phyloP scores from a whole-genome alignment of 352 stramenopile genomes.

The Thalassiosira delicatula region DNA sequence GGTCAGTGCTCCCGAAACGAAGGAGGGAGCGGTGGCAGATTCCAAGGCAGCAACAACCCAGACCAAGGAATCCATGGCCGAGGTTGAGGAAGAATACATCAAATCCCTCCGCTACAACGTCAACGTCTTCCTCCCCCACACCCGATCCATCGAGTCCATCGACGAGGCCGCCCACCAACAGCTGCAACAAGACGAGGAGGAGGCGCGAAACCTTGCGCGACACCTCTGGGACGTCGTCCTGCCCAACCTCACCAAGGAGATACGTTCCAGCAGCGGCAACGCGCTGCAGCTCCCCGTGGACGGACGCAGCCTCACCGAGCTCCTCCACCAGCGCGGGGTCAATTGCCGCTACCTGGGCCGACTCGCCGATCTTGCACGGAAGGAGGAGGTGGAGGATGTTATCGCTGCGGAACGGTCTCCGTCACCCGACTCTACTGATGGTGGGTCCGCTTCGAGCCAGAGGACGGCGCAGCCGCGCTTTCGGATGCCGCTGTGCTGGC shows the following conservation, averaged over 20 bases:
- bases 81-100: conserved; percentile 76
- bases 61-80: conserved; percentile 47
- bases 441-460: conserved; percentile 35
- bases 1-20: conserved; percentile 10
- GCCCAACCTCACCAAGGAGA: conserved; percentile 71
- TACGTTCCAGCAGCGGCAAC: conserved; percentile 57
- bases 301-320: conserved; percentile 90
- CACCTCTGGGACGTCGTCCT: conserved; percentile 81
- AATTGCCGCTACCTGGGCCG: conserved; percentile 96
- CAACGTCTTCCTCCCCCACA: conserved; percentile 81
- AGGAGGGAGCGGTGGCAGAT: conserved; percentile 2
- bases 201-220: conserved; percentile 62
- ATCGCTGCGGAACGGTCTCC: conserved; percentile 48
- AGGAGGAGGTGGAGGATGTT: conserved; percentile 86
- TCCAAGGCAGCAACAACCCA: neutral
- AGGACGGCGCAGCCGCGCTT: conserved; percentile 50
- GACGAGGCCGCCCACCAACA: conserved; percentile 61
- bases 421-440: neutral
- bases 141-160: conserved; percentile 67
- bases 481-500: conserved; percentile 89
- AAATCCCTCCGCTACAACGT: conserved; percentile 79
- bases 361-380: conserved; percentile 88
- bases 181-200: conserved; percentile 79
- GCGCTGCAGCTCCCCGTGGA: conserved; percentile 82
- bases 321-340: conserved; percentile 93